These are phyloP conservation scores for Pythium biforme DNA, from an alignment of 352 stramenopile species.

Conservation along the genomic window DNA sequence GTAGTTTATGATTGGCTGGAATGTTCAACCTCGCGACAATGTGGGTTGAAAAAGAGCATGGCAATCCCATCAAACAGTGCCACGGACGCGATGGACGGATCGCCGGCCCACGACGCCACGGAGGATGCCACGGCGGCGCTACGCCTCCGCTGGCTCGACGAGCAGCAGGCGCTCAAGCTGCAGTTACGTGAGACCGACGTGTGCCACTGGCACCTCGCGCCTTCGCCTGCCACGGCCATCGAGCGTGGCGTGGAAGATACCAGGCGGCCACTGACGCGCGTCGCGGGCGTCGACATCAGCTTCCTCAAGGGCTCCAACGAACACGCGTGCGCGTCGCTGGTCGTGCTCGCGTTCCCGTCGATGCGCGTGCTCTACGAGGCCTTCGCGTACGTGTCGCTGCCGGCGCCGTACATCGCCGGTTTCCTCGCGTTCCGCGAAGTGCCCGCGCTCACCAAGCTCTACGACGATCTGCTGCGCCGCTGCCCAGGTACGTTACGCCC, in stretches of 20 bases:
- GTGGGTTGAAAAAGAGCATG: slow-evolving; percentile 10
- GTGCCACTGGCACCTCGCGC: slow-evolving; percentile 40
- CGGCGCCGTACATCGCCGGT: slow-evolving; percentile 73
- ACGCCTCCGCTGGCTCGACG: slow-evolving; percentile 12
- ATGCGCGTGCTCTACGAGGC: slow-evolving; percentile 73
- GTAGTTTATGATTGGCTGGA: neutral
- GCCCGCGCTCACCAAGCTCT: slow-evolving; percentile 65
- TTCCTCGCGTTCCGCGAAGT: slow-evolving; percentile 85
- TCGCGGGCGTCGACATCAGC: slow-evolving; percentile 83
- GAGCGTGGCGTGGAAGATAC: neutral
- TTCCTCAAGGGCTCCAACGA: slow-evolving; percentile 80
- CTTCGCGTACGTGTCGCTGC: slow-evolving; percentile 82
- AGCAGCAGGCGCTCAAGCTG: slow-evolving; percentile 63
- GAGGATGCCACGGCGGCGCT: slow-evolving; percentile 6
- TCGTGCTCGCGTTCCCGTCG: slow-evolving; percentile 71
- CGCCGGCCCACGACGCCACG: neutral
- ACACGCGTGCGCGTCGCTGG: slow-evolving; percentile 77
- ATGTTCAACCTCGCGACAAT: neutral
- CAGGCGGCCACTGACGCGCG: slow-evolving; percentile 31
- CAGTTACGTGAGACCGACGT: slow-evolving; percentile 44
- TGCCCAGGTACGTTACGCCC: slow-evolving; percentile 61
- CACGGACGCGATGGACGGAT: neutral
- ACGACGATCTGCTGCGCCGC: slow-evolving; percentile 49
- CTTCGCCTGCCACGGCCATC: neutral
- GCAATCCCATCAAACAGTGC: no score